Percentiles rank a stretch among this genome's conserved stretches.
phyloP scores from a whole-genome alignment of 257 asterid genomes.

The Solanum chmielewskii region DNA sequence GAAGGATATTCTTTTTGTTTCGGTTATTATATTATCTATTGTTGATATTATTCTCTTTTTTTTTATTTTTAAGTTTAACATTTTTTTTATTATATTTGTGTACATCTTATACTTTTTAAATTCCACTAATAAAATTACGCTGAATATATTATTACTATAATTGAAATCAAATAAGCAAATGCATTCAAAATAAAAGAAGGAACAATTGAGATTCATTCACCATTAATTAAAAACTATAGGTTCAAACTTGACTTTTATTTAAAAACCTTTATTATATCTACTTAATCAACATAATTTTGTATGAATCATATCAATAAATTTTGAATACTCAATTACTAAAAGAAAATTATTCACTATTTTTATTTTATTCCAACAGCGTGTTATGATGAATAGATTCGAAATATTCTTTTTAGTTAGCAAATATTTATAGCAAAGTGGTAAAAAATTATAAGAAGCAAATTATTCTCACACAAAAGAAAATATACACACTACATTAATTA shows the following conservation, averaged over 20 bases:
- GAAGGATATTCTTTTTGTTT: neutral
- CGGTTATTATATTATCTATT: neutral
- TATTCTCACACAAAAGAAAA: neutral
- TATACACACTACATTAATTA: neutral
- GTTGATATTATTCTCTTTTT: neutral
- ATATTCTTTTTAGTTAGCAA: neutral
- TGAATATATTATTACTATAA: neutral
- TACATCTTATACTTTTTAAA: neutral
- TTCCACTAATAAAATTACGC: fast-evolving
- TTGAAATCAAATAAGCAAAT: neutral
- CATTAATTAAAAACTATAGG: too few relatives aligned
- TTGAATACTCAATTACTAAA: neutral
- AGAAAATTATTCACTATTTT: neutral
- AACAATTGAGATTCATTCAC: neutral
- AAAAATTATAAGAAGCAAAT: neutral
- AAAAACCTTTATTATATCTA: neutral
- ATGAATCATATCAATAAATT: neutral
- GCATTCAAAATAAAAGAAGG: neutral
- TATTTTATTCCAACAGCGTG: too few relatives aligned
- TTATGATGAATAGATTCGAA: too few relatives aligned
- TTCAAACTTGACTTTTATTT: neutral
- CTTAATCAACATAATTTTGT: neutral
- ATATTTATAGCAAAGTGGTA: neutral
- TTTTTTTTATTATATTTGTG: neutral
- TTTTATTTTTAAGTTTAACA: neutral